Base-by-base conservation (phyloP, 805 yeast genomes). In the Saccharomyces mikatae region DNA sequence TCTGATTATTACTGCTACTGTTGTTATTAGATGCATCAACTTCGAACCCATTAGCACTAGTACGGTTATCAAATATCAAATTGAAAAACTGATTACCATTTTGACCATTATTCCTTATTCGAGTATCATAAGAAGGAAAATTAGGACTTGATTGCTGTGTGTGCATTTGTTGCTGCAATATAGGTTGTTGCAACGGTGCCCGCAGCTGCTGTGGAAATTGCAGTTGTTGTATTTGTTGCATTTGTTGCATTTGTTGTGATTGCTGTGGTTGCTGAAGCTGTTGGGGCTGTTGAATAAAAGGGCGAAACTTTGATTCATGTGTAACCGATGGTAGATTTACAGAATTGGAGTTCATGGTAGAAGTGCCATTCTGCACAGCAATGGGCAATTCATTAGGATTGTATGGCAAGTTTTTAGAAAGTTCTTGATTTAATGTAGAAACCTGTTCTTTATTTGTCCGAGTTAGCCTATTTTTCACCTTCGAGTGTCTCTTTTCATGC, bases 401-500 rank as follows among this genome's bases (percentile, higher is more conserved):
- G 6, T 36, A 36, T 17, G 44, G 44, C 21, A 17, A 8, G 3
- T 36, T 17, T 5, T 36, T 36, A 6, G 44, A 36, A 11, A 36
- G 3, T 3, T 3, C 11, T 2, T 36, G 17, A 17, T 36, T 17
- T 36, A 13, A 3, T 36, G 44, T 6, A 10, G 44, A 36, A 8
- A 17, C 10, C 24, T 8, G 24, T 6, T 36, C 44, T 8, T 21
- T 36, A 11, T 17, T 36, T 36, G 48, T 14, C 13, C 21, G 27
- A 22, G n/a, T 46, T 46, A 26, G 14, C 41, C 57, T 53, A 30
- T 46, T 56, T 26, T 50, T 51, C 17, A 30, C 36, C 27, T 58
- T 60, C 9, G 68, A 65, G 66, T 80, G 73, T 60, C 83, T 52
- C 70, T 71, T 63, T 62, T 66, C 60, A 64, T 81, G 75, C 68